Conservation (phyloP, 352 stramenopile genomes). For the Globisporangium polare region DNA sequence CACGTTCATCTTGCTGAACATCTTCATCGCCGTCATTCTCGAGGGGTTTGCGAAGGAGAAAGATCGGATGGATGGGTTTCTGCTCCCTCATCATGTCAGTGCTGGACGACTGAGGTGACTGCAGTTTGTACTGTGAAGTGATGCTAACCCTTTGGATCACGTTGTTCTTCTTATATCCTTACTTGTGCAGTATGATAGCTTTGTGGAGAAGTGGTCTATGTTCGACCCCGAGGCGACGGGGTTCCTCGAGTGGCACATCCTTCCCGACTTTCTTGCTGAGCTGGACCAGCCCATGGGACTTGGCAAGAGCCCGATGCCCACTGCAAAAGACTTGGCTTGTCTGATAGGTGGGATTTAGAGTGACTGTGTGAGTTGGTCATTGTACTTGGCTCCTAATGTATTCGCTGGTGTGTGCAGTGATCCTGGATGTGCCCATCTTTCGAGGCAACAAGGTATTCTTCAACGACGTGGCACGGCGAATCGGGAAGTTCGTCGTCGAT, state of each 20-base stretch:
- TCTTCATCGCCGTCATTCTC: slow-evolving; percentile 92
- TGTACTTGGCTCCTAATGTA: background rate
- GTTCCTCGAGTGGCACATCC: slow-evolving; percentile 67
- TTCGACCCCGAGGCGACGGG: slow-evolving; percentile 85
- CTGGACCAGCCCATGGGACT: slow-evolving; percentile 73
- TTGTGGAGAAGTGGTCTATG: slow-evolving; percentile 62
- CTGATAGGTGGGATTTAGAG: slow-evolving; percentile 35
- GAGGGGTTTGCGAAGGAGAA: slow-evolving; percentile 85
- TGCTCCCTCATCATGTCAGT: slow-evolving; percentile 55
- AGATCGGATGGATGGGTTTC: slow-evolving; percentile 54
- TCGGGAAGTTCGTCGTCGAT: slow-evolving; percentile 60
- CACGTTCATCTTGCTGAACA: slow-evolving; percentile 87
- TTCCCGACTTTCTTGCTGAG: slow-evolving; percentile 58
- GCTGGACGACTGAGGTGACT: background rate
- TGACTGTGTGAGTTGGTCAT: background rate
- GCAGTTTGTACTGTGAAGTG: too few relatives aligned
- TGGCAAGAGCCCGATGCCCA: slow-evolving; percentile 27
- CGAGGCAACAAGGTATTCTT: slow-evolving; percentile 64
- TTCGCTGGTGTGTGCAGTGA: slow-evolving; percentile 14
- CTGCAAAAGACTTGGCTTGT: slow-evolving; percentile 36
- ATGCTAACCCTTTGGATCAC: background rate
- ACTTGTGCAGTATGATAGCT: slow-evolving; percentile 63
- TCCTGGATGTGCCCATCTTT: slow-evolving; percentile 55
- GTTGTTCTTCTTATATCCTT: too few relatives aligned
- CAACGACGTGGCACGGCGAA: slow-evolving; percentile 49